A percentile compares a stretch with the other conserved stretches of the same genome.
phyloP scores from a whole-genome alignment of 176 grass and related monocot genomes.

The Panicum miliaceum region DNA sequence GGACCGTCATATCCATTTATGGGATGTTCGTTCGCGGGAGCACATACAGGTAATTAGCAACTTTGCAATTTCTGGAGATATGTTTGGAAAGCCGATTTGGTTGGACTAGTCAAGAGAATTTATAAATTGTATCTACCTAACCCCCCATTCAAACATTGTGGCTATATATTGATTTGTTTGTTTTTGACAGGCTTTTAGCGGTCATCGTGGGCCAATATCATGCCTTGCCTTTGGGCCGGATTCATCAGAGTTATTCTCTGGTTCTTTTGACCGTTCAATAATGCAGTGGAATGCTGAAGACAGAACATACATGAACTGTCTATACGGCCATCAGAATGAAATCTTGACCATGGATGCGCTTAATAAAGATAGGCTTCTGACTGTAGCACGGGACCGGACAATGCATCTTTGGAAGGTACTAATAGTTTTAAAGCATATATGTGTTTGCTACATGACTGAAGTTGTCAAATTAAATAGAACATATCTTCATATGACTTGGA shows the following conservation, averaged over 20 bases:
- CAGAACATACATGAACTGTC: constrained; percentile 81
- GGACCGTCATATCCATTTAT: constrained; percentile 85
- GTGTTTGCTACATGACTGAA: background rate
- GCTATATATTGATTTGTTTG: constrained; percentile 3
- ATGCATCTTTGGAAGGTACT: constrained; percentile 93
- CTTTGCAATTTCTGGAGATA: constrained; percentile 1
- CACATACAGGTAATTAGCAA: constrained; percentile 68
- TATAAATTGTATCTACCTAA: background rate
- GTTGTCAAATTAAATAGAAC: background rate
- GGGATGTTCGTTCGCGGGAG: constrained; percentile 75
- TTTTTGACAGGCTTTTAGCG: constrained; percentile 76
- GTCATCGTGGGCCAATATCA: constrained; percentile 74
- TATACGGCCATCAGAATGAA: constrained; percentile 87
- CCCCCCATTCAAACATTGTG: background rate
- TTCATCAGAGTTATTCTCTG: constrained; percentile 79
- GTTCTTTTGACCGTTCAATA: constrained; percentile 86
- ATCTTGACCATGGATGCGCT: constrained; percentile 81
- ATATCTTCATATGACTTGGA: background rate
- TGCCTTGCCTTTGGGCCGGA: constrained; percentile 82
- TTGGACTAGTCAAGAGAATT: background rate
- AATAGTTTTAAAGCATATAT: background rate
- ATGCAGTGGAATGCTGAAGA: constrained; percentile 96
- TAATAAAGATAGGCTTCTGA: constrained; percentile 77
- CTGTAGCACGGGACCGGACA: constrained; percentile 74
- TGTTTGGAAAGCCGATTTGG: background rate